Percentiles rank a stretch among this genome's conserved stretches.
Evolutionary conservation across 192 early-diverging fungal species (phyloP).

Genomic region (Umbelopsis sp.): DNA sequence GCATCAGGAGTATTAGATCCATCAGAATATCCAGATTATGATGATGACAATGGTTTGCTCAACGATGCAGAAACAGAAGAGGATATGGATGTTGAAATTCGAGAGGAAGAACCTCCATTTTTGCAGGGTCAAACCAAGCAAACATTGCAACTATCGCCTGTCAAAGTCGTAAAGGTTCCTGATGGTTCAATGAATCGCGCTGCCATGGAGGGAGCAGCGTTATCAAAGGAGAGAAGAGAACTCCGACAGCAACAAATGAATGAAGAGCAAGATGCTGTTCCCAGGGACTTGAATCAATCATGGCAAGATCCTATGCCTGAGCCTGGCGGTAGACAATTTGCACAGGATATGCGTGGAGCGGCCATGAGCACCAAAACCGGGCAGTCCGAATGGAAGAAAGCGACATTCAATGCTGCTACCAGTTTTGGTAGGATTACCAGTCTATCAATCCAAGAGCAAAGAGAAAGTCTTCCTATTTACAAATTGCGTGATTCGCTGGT

Average conservation of each 20-base stretch:
- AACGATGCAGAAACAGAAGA: conserved; percentile 90
- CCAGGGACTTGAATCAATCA: conserved; percentile 83
- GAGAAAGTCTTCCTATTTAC: conserved; percentile 87
- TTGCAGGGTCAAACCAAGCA: conserved; percentile 89
- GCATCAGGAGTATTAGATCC: conserved; percentile 89
- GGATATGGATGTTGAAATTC: conserved; percentile 95
- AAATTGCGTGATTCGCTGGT: conserved; percentile 79
- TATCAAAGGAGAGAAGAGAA: conserved; percentile 95
- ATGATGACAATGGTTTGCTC: conserved; percentile 84
- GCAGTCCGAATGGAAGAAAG: conserved; percentile 90
- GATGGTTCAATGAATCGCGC: conserved; percentile 97
- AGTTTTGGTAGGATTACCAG: conserved; percentile 92
- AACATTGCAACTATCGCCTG: conserved; percentile 84
- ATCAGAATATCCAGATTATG: conserved; percentile 83
- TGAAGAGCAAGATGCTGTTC: conserved; percentile 78
- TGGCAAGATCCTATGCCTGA: conserved; percentile 96
- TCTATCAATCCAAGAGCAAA: conserved; percentile 78
- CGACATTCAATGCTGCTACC: conserved; percentile 80
- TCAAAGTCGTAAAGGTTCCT: conserved; percentile 98
- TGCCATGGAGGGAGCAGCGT: conserved; percentile 86
- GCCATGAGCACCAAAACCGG: conserved; percentile 57
- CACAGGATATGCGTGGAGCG: conserved; percentile 86
- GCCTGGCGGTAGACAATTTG: conserved; percentile 88
- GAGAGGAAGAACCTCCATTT: conserved; percentile 94
- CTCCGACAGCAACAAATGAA: conserved; percentile 78